Evolutionary conservation across 1,284 basidiomycete species (phyloP).

Genomic region (Volvariella volvacea): DNA sequence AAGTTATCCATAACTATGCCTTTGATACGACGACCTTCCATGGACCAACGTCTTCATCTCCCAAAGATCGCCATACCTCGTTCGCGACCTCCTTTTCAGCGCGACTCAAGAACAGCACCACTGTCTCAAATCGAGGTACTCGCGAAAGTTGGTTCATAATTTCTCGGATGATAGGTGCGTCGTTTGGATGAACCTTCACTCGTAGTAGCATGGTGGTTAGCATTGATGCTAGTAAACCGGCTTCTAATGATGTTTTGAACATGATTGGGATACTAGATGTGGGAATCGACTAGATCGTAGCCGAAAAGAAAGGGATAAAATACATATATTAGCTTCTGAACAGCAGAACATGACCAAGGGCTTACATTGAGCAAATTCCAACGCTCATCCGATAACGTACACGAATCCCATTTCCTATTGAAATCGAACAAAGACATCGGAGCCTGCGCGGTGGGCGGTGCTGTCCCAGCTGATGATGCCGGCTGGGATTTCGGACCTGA

Average conservation of each 20-base stretch:
- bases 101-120: constrained; percentile 54
- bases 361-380: constrained; percentile 7
- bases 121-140: constrained; percentile 56
- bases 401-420: constrained; percentile 5
- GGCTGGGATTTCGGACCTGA: not conserved
- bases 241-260: constrained; percentile 62
- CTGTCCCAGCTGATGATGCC: not conserved
- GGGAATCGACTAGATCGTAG: constrained; percentile 38
- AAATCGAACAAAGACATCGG: constrained; percentile 8
- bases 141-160: constrained; percentile 46
- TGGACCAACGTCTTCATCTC: constrained; percentile 11
- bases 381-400: constrained; percentile 2
- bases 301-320: no score
- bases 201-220: constrained; percentile 17
- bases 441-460: not conserved
- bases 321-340: no score
- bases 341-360: no score
- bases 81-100: constrained; percentile 40
- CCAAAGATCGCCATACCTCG: constrained; percentile 29
- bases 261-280: constrained; percentile 47
- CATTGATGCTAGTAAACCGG: constrained; percentile 49
- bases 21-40: not conserved
- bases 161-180: constrained; percentile 19
- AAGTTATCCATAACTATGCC: no score
- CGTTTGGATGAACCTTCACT: no score